These are phyloP conservation scores for Xylaria sp. DNA, from an alignment of 2,329 filamentous ascomycete genomes.

Conservation along the genomic window DNA sequence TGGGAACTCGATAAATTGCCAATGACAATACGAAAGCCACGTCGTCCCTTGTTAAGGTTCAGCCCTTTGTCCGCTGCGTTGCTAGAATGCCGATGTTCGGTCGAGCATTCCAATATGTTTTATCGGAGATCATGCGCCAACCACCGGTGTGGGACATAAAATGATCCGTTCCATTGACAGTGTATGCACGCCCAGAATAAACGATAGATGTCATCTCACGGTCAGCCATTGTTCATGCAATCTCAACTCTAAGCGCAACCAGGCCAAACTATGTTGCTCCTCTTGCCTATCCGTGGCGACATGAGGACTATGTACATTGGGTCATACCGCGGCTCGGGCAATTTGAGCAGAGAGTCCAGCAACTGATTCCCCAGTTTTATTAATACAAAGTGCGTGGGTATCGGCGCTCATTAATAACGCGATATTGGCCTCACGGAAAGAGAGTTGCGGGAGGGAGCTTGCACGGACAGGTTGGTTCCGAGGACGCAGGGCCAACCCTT, in stretches of 20 bases:
- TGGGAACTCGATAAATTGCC: too few species aligned
- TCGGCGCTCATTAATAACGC: constrained; percentile 9
- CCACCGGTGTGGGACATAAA: not conserved
- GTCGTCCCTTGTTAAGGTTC: not conserved
- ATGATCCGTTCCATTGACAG: not conserved
- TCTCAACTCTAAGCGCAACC: not conserved
- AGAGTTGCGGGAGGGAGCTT: constrained; percentile 1
- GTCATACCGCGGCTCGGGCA: not conserved
- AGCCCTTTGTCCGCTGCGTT: not conserved
- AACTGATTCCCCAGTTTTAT: not conserved
- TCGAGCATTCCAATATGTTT: not conserved
- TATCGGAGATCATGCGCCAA: not conserved
- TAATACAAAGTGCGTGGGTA: constrained; percentile 3
- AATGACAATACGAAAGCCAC: too few species aligned
- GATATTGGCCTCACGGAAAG: constrained; percentile 8
- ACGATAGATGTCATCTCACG: not conserved
- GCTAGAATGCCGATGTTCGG: not conserved
- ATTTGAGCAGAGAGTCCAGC: not conserved
- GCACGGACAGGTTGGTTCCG: constrained; percentile 26
- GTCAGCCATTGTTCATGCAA: not conserved
- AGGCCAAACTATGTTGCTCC: not conserved
- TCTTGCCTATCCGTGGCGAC: not conserved
- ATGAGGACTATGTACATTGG: not conserved
- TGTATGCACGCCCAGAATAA: not conserved
- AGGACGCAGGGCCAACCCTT: constrained; percentile 11